These are phyloP conservation scores for Penicillium flavigenum DNA, from an alignment of 495 filamentous ascomycete species.

Conservation along the genomic window DNA sequence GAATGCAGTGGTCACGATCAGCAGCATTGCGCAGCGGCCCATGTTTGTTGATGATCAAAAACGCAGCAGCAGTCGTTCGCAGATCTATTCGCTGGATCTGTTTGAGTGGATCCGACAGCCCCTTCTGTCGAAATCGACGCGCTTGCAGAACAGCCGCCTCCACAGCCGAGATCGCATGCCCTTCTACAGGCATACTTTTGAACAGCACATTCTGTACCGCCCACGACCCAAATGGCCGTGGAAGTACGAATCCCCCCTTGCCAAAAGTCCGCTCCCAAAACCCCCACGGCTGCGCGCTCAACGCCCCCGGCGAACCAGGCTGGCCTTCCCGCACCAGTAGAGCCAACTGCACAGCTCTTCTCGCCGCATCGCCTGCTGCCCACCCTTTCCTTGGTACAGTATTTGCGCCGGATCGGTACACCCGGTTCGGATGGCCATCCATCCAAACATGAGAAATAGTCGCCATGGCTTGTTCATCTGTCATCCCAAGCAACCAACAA, in stretches of 20 bases:
- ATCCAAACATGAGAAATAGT: constrained; percentile 42
- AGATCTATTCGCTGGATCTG: constrained; percentile 33
- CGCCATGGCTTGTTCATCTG: constrained; percentile 31
- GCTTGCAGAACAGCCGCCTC: constrained; percentile 35
- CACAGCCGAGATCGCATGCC: constrained; percentile 39
- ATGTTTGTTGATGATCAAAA: constrained; percentile 43
- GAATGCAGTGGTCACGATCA: constrained; percentile 49
- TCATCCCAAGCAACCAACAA: constrained; percentile 38
- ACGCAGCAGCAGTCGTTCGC: constrained; percentile 37
- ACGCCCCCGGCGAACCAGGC: constrained; percentile 33
- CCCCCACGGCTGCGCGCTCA: constrained; percentile 39
- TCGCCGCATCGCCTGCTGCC: constrained; percentile 47
- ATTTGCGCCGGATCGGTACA: constrained; percentile 36
- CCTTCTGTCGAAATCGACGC: constrained; percentile 10
- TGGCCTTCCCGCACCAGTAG: constrained; percentile 34
- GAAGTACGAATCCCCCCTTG: constrained; percentile 27
- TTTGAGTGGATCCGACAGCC: constrained; percentile 9
- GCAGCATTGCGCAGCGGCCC: constrained; percentile 40
- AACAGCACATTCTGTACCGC: constrained; percentile 40
- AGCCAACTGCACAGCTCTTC: constrained; percentile 45
- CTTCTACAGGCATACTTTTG: constrained; percentile 42
- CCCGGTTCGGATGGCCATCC: constrained; percentile 39
- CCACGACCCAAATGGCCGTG: constrained; percentile 33
- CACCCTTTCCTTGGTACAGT: constrained; percentile 47
- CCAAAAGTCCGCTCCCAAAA: constrained; percentile 36